Conservation (phyloP, 2,329 filamentous ascomycete species). For the Cladorrhinum sp. region DNA sequence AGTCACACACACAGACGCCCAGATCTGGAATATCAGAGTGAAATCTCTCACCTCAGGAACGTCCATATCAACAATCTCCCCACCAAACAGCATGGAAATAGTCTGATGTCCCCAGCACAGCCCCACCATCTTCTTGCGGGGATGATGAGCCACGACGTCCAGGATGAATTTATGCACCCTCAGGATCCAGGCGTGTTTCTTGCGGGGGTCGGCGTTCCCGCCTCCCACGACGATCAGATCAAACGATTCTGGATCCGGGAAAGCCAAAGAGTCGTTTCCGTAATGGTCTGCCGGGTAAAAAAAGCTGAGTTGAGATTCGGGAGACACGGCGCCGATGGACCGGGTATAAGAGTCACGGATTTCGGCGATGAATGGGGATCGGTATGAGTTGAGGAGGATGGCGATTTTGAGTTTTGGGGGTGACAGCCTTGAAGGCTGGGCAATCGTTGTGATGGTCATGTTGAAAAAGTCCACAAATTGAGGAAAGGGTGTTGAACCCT, state of each 20-base stretch:
- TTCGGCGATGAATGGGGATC: slow-evolving; percentile 34
- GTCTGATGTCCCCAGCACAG: slow-evolving; percentile 47
- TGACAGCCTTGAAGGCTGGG: background rate
- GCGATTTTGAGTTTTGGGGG: slow-evolving; percentile 31
- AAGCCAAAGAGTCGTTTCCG: slow-evolving; percentile 25
- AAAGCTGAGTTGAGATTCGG: slow-evolving; percentile 31
- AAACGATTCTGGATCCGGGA: slow-evolving; percentile 38
- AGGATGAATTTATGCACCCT: slow-evolving; percentile 40
- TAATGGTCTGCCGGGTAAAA: slow-evolving; percentile 36
- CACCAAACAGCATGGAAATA: slow-evolving; percentile 37
- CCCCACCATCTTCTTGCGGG: slow-evolving; percentile 35
- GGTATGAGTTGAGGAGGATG: slow-evolving; percentile 39
- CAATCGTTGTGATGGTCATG: background rate
- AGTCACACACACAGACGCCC: background rate
- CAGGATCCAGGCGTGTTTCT: slow-evolving; percentile 39
- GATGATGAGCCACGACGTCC: slow-evolving; percentile 29
- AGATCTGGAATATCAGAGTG: background rate
- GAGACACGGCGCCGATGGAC: slow-evolving; percentile 33
- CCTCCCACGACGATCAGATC: slow-evolving; percentile 44
- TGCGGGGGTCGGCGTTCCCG: slow-evolving; percentile 41
- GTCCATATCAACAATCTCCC: slow-evolving; percentile 36
- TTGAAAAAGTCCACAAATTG: background rate
- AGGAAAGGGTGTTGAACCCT: slow-evolving; percentile 6
- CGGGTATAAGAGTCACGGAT: slow-evolving; percentile 37
- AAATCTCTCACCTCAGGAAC: slow-evolving; percentile 35